Evolutionary conservation across 345 rosid genomes (phyloP).

Genomic region (Leavenworthia alabamica): DNA sequence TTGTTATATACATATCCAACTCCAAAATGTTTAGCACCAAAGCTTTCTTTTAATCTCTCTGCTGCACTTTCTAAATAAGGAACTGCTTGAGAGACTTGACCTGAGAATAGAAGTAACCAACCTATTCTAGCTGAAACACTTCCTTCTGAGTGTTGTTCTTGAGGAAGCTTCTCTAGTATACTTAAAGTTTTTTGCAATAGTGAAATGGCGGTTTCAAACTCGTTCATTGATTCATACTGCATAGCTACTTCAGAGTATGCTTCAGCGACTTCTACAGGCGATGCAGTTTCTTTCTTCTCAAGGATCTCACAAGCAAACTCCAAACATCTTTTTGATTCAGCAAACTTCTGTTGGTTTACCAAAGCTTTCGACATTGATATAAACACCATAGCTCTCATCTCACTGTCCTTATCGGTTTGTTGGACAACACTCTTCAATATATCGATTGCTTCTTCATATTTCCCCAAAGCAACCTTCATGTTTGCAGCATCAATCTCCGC

Average conservation of each 20-base stretch:
- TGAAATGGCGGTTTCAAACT: constrained; percentile 69
- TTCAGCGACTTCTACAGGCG: constrained; percentile 77
- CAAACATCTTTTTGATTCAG: constrained; percentile 68
- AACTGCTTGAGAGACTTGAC: constrained; percentile 74
- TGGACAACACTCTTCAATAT: constrained; percentile 55
- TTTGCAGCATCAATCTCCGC: constrained; percentile 87
- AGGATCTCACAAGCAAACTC: constrained; percentile 76
- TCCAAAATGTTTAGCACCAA: constrained; percentile 89
- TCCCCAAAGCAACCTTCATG: constrained; percentile 84
- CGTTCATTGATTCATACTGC: constrained; percentile 88
- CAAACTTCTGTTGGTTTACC: constrained; percentile 51
- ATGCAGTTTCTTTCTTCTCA: constrained; percentile 56
- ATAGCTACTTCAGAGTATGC: constrained; percentile 87
- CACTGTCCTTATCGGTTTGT: constrained; percentile 69
- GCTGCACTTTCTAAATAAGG: constrained; percentile 86
- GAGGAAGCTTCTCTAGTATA: constrained; percentile 77
- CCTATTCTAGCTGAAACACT: constrained; percentile 90
- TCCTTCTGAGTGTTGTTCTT: constrained; percentile 83
- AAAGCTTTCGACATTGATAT: constrained; percentile 85
- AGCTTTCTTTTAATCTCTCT: constrained; percentile 79
- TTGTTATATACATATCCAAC: constrained; percentile 88
- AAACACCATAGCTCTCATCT: constrained; percentile 64
- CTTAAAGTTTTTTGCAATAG: constrained; percentile 63
- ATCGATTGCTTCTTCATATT: constrained; percentile 61
- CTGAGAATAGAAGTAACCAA: constrained; percentile 76